A percentile compares a stretch with the other conserved stretches of the same genome.
These are phyloP conservation scores for Mortierella sp. DNA, from an alignment of 371 early-diverging fungal genomes.

Conservation along the genomic window DNA sequence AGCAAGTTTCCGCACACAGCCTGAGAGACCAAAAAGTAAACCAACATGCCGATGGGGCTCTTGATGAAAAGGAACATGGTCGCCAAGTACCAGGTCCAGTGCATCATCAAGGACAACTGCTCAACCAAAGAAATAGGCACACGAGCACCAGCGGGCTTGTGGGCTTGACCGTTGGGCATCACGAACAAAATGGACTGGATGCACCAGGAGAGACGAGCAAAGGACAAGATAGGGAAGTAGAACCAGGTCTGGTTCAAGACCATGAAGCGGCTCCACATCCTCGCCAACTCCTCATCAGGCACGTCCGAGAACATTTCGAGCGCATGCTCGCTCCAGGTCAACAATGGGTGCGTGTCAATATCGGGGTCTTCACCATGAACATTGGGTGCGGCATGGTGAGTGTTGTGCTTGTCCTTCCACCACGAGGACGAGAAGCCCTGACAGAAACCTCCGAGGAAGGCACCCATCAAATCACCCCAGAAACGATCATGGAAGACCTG, in stretches of 20 bases:
- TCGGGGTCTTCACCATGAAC: constrained; percentile 89
- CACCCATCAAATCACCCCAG: constrained; percentile 72
- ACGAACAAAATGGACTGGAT: constrained; percentile 73
- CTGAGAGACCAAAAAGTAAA: constrained; percentile 78
- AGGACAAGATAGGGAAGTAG: constrained; percentile 83
- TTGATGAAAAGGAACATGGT: constrained; percentile 66
- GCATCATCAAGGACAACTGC: constrained; percentile 65
- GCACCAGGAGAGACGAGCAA: constrained; percentile 86
- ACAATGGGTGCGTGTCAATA: constrained; percentile 86
- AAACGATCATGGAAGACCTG: constrained; percentile 80
- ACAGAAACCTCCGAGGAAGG: constrained; percentile 81
- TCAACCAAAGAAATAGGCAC: constrained; percentile 63
- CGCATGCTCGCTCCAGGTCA: constrained; percentile 89
- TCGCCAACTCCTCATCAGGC: constrained; percentile 66
- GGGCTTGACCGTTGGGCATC: constrained; percentile 62
- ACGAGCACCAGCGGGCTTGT: constrained; percentile 60
- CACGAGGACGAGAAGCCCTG: constrained; percentile 82
- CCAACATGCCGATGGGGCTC: constrained; percentile 62
- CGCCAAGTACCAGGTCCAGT: constrained; percentile 78
- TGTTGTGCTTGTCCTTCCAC: constrained; percentile 95
- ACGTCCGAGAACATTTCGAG: constrained; percentile 75
- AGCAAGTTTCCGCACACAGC: constrained; percentile 81
- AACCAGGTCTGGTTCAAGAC: constrained; percentile 82
- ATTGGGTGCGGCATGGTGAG: constrained; percentile 89
- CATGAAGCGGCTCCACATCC: constrained; percentile 70